Conservation (phyloP, 2,329 filamentous ascomycete genomes). For the Epichloe sp. region DNA sequence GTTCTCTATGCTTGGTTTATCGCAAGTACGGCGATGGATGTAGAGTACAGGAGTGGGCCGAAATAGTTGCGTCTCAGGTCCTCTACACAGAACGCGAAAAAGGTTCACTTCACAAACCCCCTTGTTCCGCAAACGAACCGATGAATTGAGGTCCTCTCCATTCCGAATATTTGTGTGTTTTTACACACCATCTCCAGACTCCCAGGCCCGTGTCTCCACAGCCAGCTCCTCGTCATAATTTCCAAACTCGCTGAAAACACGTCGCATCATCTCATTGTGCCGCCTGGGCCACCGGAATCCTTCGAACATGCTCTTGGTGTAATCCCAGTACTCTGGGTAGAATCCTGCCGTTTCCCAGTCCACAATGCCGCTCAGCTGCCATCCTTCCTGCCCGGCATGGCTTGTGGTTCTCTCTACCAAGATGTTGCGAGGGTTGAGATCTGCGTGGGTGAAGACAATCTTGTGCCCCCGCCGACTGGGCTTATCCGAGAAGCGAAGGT, state of each 20-base stretch:
- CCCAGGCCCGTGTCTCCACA: not conserved
- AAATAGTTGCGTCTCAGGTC: too few relatives aligned
- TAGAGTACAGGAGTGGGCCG: too few relatives aligned
- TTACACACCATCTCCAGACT: not conserved
- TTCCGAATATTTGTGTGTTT: not conserved
- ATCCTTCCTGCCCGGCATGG: constrained; percentile 3
- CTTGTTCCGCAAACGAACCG: too few relatives aligned
- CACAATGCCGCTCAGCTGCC: constrained; percentile 7
- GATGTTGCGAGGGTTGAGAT: not conserved
- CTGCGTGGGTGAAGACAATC: not conserved
- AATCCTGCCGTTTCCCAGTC: constrained; percentile 10
- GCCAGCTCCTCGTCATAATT: not conserved
- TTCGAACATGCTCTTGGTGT: constrained; percentile 4
- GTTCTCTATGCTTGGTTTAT: too few relatives aligned
- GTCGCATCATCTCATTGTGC: not conserved
- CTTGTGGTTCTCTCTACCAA: not conserved
- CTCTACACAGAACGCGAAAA: too few relatives aligned
- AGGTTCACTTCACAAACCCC: too few relatives aligned
- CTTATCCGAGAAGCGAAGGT: not conserved
- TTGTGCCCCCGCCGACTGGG: not conserved
- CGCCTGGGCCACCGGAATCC: not conserved
- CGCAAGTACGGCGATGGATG: too few relatives aligned
- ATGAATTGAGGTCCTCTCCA: too few relatives aligned
- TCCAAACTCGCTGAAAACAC: not conserved
- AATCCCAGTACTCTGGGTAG: constrained; percentile 11